These are phyloP conservation scores for Stemphylium beticola DNA, from an alignment of 2,329 filamentous ascomycete genomes.

Conservation along the genomic window DNA sequence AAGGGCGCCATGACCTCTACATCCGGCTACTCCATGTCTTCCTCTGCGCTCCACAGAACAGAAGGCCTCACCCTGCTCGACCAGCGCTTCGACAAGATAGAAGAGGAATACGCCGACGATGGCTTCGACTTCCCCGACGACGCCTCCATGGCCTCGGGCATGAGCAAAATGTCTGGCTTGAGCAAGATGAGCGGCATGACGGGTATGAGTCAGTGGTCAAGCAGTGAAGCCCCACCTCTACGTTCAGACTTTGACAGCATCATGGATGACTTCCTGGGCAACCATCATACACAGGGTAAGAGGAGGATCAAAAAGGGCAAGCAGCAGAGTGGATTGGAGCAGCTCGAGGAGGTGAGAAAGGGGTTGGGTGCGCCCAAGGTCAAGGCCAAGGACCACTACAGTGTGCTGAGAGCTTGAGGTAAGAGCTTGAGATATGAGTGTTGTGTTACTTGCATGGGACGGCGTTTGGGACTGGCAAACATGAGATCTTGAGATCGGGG, in stretches of 20 bases:
- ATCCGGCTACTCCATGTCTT: slow-evolving; percentile 90
- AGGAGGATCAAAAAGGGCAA: slow-evolving; percentile 76
- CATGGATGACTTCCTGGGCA: slow-evolving; percentile 89
- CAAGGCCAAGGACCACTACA: slow-evolving; percentile 12
- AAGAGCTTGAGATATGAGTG: not conserved
- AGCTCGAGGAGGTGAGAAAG: slow-evolving; percentile 87
- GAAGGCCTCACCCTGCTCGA: slow-evolving; percentile 87
- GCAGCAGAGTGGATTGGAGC: slow-evolving; percentile 79
- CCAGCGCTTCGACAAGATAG: slow-evolving; percentile 86
- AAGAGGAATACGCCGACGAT: slow-evolving; percentile 72
- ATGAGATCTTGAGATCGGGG: not conserved
- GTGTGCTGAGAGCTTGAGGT: slow-evolving; percentile 7
- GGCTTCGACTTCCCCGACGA: slow-evolving; percentile 50
- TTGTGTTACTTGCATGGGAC: not conserved
- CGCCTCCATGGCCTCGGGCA: slow-evolving; percentile 55
- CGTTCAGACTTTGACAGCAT: slow-evolving; percentile 85
- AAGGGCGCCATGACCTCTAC: slow-evolving; percentile 91
- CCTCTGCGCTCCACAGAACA: slow-evolving; percentile 83
- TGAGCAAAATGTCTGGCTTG: slow-evolving; percentile 59
- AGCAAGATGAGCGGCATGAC: slow-evolving; percentile 47
- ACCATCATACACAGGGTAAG: slow-evolving; percentile 74
- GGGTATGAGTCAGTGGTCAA: slow-evolving; percentile 44
- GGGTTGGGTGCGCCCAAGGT: slow-evolving; percentile 76
- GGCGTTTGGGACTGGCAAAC: not conserved
- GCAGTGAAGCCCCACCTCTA: slow-evolving; percentile 53